A percentile compares a stretch with the other conserved stretches of the same genome.
These are phyloP conservation scores for Heterobasidion annosum DNA, from an alignment of 1,284 basidiomycete genomes.

Conservation along the genomic window DNA sequence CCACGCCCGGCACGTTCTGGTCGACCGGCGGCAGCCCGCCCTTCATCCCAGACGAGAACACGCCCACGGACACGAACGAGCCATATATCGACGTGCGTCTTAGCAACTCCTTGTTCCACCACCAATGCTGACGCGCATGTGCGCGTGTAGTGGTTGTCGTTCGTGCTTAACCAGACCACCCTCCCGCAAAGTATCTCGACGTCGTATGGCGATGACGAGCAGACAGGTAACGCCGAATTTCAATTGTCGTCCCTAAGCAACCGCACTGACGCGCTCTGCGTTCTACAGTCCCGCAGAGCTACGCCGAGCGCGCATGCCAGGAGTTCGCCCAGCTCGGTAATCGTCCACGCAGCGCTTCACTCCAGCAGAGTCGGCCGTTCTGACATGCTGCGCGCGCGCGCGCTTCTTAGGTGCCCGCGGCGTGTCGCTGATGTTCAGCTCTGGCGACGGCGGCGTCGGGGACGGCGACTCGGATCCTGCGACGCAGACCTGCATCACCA, in stretches of 20 bases:
- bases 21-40: conserved; percentile 56
- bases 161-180: conserved; percentile 20
- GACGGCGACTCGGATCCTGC: conserved; percentile 40
- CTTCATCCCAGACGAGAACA: conserved; percentile 20
- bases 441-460: conserved; percentile 65
- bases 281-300: conserved; percentile 46
- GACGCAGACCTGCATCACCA: conserved; percentile 45
- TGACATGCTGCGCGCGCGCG: not conserved
- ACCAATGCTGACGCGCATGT: not conserved
- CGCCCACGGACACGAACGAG: conserved; percentile 45
- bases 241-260: not conserved
- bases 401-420: conserved; percentile 45
- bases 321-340: conserved; percentile 56
- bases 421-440: conserved; percentile 50
- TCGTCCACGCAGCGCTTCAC: not conserved
- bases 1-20: conserved; percentile 42
- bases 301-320: conserved; percentile 52
- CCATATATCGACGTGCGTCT: conserved; percentile 43
- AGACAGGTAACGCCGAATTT: conserved; percentile 38
- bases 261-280: not conserved
- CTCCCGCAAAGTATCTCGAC: conserved; percentile 52
- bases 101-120: conserved; percentile 15
- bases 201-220: conserved; percentile 62
- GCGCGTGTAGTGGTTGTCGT: conserved; percentile 47
- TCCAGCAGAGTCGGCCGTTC: not conserved